These are phyloP conservation scores for Amanita subjunquillea DNA, from an alignment of 768 basidiomycete species.

Conservation along the genomic window DNA sequence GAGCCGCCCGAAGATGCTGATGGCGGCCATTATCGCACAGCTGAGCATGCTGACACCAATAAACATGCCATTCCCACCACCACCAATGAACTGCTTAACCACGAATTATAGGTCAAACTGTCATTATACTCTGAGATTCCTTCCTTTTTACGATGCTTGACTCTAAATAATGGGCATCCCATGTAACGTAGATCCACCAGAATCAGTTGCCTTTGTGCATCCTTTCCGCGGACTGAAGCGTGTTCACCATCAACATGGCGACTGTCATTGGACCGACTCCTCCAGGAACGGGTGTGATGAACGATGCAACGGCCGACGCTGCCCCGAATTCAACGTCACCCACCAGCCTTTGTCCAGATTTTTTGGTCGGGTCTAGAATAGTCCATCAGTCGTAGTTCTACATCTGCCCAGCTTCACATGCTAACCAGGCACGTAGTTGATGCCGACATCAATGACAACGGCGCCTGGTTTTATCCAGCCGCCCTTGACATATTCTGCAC, in stretches of 20 bases:
- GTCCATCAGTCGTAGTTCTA: not conserved
- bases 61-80: slow-evolving; percentile 15
- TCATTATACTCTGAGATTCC: slow-evolving; percentile 51
- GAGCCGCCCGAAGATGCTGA: slow-evolving; percentile 69
- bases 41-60: slow-evolving; percentile 11
- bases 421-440: slow-evolving; percentile 85
- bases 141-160: slow-evolving; percentile 46
- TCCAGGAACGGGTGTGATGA: slow-evolving; percentile 97
- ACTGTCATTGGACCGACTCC: slow-evolving; percentile 99
- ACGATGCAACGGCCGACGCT: slow-evolving; percentile 69
- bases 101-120: slow-evolving; percentile 44
- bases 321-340: slow-evolving; percentile 88
- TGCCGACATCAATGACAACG: slow-evolving; percentile 95
- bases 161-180: not conserved
- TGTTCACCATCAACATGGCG: slow-evolving; percentile 95
- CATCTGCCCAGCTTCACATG: not conserved
- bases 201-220: slow-evolving; percentile 30
- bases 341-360: slow-evolving; percentile 90
- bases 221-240: slow-evolving; percentile 73
- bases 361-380: slow-evolving; percentile 69
- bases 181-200: not conserved
- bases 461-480: slow-evolving; percentile 94
- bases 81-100: slow-evolving; percentile 44
- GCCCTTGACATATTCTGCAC: slow-evolving; percentile 83
- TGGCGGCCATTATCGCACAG: slow-evolving; percentile 51